These are phyloP conservation scores for Tulasnella sp. DNA, from an alignment of 768 basidiomycete species.

Conservation along the genomic window DNA sequence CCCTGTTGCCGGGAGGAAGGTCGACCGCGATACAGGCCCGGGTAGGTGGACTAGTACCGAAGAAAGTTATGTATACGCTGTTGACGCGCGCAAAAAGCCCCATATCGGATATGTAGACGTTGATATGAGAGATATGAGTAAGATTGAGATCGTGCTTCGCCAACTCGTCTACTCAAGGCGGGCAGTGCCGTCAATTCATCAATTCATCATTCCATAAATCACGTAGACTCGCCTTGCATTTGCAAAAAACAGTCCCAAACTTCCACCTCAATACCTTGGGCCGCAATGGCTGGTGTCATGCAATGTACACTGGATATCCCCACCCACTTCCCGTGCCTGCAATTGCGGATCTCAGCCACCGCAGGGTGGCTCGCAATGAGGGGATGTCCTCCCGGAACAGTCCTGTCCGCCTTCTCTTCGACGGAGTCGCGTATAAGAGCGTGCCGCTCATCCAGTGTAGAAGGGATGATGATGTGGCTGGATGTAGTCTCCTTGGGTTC, in stretches of 20 bases:
- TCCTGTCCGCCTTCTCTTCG: background rate
- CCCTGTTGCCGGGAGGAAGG: slow-evolving; percentile 58
- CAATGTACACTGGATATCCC: slow-evolving; percentile 46
- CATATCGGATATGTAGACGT: slow-evolving; percentile 81
- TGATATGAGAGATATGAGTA: slow-evolving; percentile 72
- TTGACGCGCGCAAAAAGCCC: slow-evolving; percentile 78
- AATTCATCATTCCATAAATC: background rate
- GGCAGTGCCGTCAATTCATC: background rate
- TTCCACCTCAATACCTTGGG: slow-evolving; percentile 67
- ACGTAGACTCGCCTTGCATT: slow-evolving; percentile 57
- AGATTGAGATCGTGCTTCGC: slow-evolving; percentile 53
- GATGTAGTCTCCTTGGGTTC: slow-evolving; percentile 52
- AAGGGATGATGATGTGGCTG: background rate
- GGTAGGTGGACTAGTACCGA: slow-evolving; percentile 89
- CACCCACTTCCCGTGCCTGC: slow-evolving; percentile 64
- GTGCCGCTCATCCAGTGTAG: slow-evolving; percentile 2
- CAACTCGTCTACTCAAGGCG: slow-evolving; percentile 56
- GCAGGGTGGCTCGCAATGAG: background rate
- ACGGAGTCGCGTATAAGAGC: background rate
- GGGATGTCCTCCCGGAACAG: background rate
- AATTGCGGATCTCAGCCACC: background rate
- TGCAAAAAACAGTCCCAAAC: slow-evolving; percentile 66
- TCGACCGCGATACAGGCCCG: slow-evolving; percentile 91
- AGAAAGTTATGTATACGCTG: slow-evolving; percentile 74
- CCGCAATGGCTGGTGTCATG: background rate